Evolutionary conservation across 73 alveolate genomes (phyloP), one percentile per base, ranked within the genome.

Genomic region (Blepharisma japonicum): DNA sequence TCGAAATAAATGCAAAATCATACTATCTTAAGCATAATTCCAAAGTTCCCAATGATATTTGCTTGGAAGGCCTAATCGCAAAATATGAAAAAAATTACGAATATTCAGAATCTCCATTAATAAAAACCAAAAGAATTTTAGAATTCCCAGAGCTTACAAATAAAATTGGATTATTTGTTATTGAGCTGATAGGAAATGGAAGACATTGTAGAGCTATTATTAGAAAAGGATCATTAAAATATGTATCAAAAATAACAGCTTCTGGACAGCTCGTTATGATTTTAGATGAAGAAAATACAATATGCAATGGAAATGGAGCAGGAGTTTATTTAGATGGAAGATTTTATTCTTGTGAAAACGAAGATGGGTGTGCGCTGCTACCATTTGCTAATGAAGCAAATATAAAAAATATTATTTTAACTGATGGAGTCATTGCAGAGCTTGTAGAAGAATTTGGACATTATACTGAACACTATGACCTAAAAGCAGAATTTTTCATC

Each of bases 101-200:
- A 72, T 94, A 68, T 86, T 83, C 68, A 78, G 88, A 77, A 79
- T 67, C 45, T 49, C 72, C 84, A 9, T 77, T 86, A 11, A 84
- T 84, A 25, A 86, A 74, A 89, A 79, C 56, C 77, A 84, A 18
- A 23, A 81, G 81, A 71, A 74, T 51, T 5, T 89, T 91, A 11
- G 85, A 77, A 23, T 80, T 80, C 55, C 92, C 90, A 81, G 91
- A 89, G 71, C 92, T 93, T 6, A 83, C 83, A 39, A 94, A 80
- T 48, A 82, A 85, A 83, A 87, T 90, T 39, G 98, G 98, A 7
- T 88, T 91, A 14, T 94, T 92, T 83, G 87, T 94, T 68, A 83
- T 94, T 47, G 99, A 94, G 87, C 87, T 94, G 55, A 71, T 92
- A 47, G 97, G 96, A 11, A 92, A 92, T 77, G 98, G 99, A 32